Conservation (phyloP, 176 grass and related monocot genomes). For the Neostapfia colusana region DNA sequence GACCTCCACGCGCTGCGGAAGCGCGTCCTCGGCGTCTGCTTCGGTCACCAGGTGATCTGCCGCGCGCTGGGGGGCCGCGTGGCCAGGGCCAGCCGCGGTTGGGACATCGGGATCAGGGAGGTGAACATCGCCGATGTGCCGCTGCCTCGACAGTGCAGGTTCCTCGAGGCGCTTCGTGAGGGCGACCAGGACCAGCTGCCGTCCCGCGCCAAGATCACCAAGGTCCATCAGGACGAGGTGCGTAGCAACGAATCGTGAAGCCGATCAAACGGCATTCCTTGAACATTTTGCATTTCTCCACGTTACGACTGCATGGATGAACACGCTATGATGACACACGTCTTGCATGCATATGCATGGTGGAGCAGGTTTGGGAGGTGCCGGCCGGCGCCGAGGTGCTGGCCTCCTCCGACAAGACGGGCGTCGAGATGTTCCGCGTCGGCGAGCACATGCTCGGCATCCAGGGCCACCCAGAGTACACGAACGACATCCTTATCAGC, state of each 20-base stretch:
- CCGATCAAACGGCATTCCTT: too few species aligned
- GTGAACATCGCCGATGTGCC: constrained; percentile 33
- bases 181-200: not conserved
- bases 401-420: constrained; percentile 64
- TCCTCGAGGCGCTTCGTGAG: constrained; percentile 32
- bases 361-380: constrained; percentile 66
- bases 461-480: constrained; percentile 96
- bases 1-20: constrained; percentile 52
- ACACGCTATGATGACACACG: too few species aligned
- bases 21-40: constrained; percentile 83
- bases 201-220: constrained; percentile 55
- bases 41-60: constrained; percentile 94
- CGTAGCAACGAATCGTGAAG: not conserved
- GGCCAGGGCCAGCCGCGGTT: constrained; percentile 48
- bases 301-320: too few species aligned
- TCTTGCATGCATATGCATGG: not conserved
- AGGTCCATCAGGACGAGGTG: constrained; percentile 82
- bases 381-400: constrained; percentile 69
- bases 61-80: constrained; percentile 71
- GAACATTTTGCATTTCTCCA: too few species aligned
- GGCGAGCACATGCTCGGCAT: constrained; percentile 69
- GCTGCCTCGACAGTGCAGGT: constrained; percentile 28
- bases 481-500: constrained; percentile 67
- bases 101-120: constrained; percentile 77
- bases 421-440: constrained; percentile 77